Evolutionary conservation across 257 asterid genomes (phyloP), one percentile per base, ranked within the genome.

Genomic region (Galeopsis tetrahit): DNA sequence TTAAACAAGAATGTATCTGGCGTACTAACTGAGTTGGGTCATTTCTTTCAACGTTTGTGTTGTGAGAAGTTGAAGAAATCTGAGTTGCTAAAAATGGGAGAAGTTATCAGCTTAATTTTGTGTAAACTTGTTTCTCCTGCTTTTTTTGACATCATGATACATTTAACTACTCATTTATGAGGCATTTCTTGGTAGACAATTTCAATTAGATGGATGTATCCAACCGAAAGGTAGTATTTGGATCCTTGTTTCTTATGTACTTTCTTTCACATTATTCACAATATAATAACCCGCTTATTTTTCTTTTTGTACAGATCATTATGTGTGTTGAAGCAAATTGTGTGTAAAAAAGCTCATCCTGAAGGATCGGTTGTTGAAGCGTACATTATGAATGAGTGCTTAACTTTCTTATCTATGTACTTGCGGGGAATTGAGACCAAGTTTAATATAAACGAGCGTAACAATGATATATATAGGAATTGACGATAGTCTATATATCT

Each of bases 61-160:
- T n/a, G n/a, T n/a, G n/a, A n/a, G n/a, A n/a, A n/a, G n/a, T n/a
- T n/a, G n/a, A n/a, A n/a, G n/a, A n/a, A n/a, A n/a, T n/a, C n/a
- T n/a, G n/a, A n/a, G n/a, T n/a, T n/a, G n/a, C 28, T 5, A 14
- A 58, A 58, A 58, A 58, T 28, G 38, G 21, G 6, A 28, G 63
- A 31, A 28, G 63, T 28, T 7, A 28, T 21, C 7, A 3, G 13
- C 4, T 1, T 21, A 8, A 58, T 58, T 58, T 58, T 58, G 63
- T 58, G 63, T 58, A 58, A 58, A 32, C 63, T 58, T 58, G 42
- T n/a, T 7, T 39, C 63, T 58, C 63, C 10, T 58, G 63, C 2
- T 28, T 21, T 58, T 34, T 58, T 58, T 32, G 13, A 58, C 5
- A 11, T 58, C 2, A 58, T 58, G 38, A 6, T 58, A 7, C n/a